Evolutionary conservation across 2,329 filamentous ascomycete genomes (phyloP).

Genomic region (Clarireedia paspali): DNA sequence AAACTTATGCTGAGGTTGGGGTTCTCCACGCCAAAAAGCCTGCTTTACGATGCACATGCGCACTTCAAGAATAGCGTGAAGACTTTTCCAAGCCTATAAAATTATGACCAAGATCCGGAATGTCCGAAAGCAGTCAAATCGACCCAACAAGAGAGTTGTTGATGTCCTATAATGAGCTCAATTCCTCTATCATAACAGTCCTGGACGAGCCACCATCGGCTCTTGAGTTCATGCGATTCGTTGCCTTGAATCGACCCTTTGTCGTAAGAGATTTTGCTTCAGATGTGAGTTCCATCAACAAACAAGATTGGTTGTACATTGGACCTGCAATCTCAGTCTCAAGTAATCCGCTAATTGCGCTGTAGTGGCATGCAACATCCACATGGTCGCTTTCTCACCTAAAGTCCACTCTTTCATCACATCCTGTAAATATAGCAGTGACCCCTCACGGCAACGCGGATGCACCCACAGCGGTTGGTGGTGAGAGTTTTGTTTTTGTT

Average conservation of each 20-base stretch:
- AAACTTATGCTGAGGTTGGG: too few species aligned
- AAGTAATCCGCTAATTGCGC: background rate
- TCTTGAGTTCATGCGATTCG: slow-evolving; percentile 73
- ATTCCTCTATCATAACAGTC: slow-evolving; percentile 51
- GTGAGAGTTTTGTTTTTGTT: slow-evolving; percentile 46
- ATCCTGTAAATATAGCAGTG: slow-evolving; percentile 7
- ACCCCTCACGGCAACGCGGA: slow-evolving; percentile 37
- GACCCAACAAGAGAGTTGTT: slow-evolving; percentile 50
- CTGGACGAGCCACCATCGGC: slow-evolving; percentile 59
- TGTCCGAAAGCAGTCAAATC: background rate
- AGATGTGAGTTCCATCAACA: slow-evolving; percentile 17
- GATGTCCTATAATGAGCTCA: slow-evolving; percentile 66
- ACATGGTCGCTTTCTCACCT: slow-evolving; percentile 8
- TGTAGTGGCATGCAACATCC: slow-evolving; percentile 7
- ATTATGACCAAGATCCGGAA: background rate
- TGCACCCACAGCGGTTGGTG: slow-evolving; percentile 39
- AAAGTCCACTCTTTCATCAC: slow-evolving; percentile 5
- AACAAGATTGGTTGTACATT: too few species aligned
- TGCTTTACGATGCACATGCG: too few species aligned
- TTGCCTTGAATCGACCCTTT: slow-evolving; percentile 67
- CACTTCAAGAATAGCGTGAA: too few species aligned
- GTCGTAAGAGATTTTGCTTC: slow-evolving; percentile 56
- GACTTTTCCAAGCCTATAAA: background rate
- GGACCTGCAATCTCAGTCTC: too few species aligned
- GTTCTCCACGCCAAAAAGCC: too few species aligned